A percentile compares a stretch with the other conserved stretches of the same genome.
These are phyloP conservation scores for Phytophthora lateralis DNA, from an alignment of 352 stramenopile genomes.

Conservation along the genomic window DNA sequence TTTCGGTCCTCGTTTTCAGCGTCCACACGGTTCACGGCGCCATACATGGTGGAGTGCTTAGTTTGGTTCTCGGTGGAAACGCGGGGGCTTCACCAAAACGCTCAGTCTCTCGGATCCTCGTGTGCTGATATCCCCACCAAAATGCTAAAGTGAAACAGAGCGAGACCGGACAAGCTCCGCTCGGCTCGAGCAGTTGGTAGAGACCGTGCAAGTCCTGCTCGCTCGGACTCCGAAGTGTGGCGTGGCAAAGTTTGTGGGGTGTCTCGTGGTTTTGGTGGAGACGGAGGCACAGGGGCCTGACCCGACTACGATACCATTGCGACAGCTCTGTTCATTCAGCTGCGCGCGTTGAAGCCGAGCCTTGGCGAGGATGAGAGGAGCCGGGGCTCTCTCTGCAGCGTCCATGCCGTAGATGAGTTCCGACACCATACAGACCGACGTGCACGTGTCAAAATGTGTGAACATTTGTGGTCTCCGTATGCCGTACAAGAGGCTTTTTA, in stretches of 20 bases:
- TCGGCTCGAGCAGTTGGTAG: conserved; percentile 15
- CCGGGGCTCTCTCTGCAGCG: not conserved
- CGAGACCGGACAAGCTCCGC: conserved; percentile 12
- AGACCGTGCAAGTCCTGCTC: conserved; percentile 23
- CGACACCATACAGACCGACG: not conserved
- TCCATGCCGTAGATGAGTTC: conserved; percentile 16
- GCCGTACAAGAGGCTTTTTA: conserved; percentile 12
- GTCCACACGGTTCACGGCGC: conserved; percentile 10
- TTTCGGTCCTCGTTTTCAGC: conserved; percentile 14
- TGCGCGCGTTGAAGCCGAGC: conserved; percentile 26
- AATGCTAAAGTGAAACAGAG: conserved; percentile 34
- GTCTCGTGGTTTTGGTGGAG: conserved; percentile 33
- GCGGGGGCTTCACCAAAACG: conserved; percentile 24
- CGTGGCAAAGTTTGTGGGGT: conserved; percentile 15
- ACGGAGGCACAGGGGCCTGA: conserved; percentile 13
- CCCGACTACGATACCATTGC: conserved; percentile 10
- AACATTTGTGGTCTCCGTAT: conserved; percentile 24
- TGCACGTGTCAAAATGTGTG: conserved; percentile 8
- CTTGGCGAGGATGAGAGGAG: conserved; percentile 17
- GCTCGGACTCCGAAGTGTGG: not conserved
- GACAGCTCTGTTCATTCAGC: conserved; percentile 22
- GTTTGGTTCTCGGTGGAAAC: conserved; percentile 14
- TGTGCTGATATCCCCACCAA: conserved; percentile 32
- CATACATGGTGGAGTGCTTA: conserved; percentile 14
- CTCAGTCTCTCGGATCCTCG: not conserved